These are phyloP conservation scores for Alternaria longipes DNA, from an alignment of 2,329 filamentous ascomycete genomes.

Conservation along the genomic window DNA sequence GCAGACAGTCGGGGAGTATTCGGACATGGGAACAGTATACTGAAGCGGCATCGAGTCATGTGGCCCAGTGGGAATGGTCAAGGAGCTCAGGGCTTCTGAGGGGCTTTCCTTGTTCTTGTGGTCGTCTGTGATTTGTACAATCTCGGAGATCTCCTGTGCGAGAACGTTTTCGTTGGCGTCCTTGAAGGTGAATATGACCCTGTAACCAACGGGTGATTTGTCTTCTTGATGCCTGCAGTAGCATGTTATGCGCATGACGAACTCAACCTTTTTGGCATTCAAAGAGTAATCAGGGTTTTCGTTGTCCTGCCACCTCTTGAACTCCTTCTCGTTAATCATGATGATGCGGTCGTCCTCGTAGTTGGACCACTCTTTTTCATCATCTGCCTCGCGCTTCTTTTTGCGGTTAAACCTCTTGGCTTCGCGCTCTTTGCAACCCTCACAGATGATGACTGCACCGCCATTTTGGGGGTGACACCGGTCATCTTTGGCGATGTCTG, in stretches of 20 bases:
- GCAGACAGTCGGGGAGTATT: constrained; percentile 34
- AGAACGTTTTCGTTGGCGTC: constrained; percentile 79
- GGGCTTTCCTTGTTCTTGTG: constrained; percentile 73
- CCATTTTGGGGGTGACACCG: constrained; percentile 82
- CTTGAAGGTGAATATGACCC: constrained; percentile 93
- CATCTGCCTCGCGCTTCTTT: constrained; percentile 87
- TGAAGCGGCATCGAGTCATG: constrained; percentile 28
- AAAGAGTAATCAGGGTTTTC: constrained; percentile 29
- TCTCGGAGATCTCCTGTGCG: constrained; percentile 78
- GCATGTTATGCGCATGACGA: constrained; percentile 95
- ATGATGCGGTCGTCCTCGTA: constrained; percentile 56
- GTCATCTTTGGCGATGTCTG: constrained; percentile 64
- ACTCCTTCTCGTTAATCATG: constrained; percentile 52
- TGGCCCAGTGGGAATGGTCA: constrained; percentile 28
- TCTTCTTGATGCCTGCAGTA: constrained; percentile 96
- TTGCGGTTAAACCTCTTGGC: constrained; percentile 90
- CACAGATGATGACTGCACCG: constrained; percentile 92
- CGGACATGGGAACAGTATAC: constrained; percentile 29
- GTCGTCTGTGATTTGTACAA: constrained; percentile 97
- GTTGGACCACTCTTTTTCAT: constrained; percentile 81
- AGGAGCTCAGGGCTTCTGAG: constrained; percentile 29
- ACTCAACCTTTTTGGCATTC: constrained; percentile 75
- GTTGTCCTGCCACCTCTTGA: constrained; percentile 47
- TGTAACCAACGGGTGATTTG: constrained; percentile 79
- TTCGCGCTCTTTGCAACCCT: constrained; percentile 90